Percentiles rank a stretch among this genome's conserved stretches.
Evolutionary conservation across 2,329 filamentous ascomycete genomes (phyloP).

Genomic region (Sclerotinia trifoliorum): DNA sequence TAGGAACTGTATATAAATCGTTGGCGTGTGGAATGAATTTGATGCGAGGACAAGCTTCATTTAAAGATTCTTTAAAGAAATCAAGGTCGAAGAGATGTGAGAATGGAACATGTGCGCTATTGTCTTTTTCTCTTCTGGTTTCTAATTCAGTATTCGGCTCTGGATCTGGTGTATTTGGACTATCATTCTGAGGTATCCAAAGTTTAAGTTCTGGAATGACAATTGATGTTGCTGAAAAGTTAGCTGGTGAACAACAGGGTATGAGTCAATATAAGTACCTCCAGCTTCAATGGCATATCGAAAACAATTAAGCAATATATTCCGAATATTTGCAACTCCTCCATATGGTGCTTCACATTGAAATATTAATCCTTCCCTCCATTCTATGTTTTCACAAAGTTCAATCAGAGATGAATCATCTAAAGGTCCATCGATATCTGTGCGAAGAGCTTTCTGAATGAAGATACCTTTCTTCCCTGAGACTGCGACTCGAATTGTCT

Average conservation of each 20-base stretch:
- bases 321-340: slow-evolving; percentile 44
- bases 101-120: slow-evolving; percentile 26
- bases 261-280: slow-evolving; percentile 26
- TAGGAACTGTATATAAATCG: slow-evolving; percentile 27
- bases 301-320: slow-evolving; percentile 45
- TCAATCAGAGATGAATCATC: slow-evolving; percentile 21
- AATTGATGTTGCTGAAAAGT: slow-evolving; percentile 18
- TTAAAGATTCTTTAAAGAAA: slow-evolving; percentile 28
- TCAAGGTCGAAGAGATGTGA: slow-evolving; percentile 33
- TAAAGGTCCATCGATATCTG: slow-evolving; percentile 32
- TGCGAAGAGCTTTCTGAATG: slow-evolving; percentile 23
- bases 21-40: slow-evolving; percentile 25
- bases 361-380: slow-evolving; percentile 42
- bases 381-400: slow-evolving; percentile 39
- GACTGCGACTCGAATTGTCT: slow-evolving; percentile 8
- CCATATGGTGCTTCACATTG: slow-evolving; percentile 44
- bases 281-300: slow-evolving; percentile 44
- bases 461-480: slow-evolving; percentile 24
- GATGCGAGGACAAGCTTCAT: slow-evolving; percentile 29
- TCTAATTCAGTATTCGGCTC: neutral
- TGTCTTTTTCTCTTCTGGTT: slow-evolving; percentile 22
- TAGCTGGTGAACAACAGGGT: neutral
- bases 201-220: slow-evolving; percentile 20
- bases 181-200: slow-evolving; percentile 20
- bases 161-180: slow-evolving; percentile 1